Evolutionary conservation across 768 basidiomycete genomes (phyloP), one percentile per base, ranked within the genome.

Genomic region (Rhizopogon rudus): DNA sequence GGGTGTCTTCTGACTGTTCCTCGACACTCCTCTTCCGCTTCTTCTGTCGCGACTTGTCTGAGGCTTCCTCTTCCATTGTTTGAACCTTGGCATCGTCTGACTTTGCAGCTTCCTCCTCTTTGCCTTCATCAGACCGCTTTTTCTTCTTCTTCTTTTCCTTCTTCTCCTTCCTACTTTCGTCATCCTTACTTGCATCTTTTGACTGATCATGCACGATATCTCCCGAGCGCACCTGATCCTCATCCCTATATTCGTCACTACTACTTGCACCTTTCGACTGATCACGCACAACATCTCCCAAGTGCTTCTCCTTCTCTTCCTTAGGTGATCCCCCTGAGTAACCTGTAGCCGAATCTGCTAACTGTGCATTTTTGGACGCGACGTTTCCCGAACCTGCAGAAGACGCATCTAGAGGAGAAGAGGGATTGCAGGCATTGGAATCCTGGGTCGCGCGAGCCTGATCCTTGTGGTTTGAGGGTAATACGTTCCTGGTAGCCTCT

Each of bases 251-350:
- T 14, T 31, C 41, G 40, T 41, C 40, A 29, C 33, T 31, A 28
- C n/a, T n/a, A 5, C 9, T n/a, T 7, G 17, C 16, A 13, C 37
- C 29, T 7, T 33, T 41, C 20, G 50, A 40, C 43, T 42, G 52
- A 13, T 52, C 48, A 6, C 50, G 52, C 44, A 41, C 46, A 42
- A 37, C 46, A 44, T 52, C 53, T 44, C 31, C 50, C 37, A 40
- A 31, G 3, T 44, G 40, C 12, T 17, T 45, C 45, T 59, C 59
- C 52, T 66, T 67, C 53, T 65, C 57, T 60, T 44, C 45, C 58
- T 63, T 42, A 57, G 62, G 53, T 60, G 57, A 3, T 17, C n/a
- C 20, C 28, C 50, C 17, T 16, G 44, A 29, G 20, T 29, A n/a
- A 33, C 29, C 13, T n/a, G 16, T 35, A 49, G 44, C 14, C 10